These are phyloP conservation scores for Trametes elegans DNA, from an alignment of 768 basidiomycete species.

Conservation along the genomic window DNA sequence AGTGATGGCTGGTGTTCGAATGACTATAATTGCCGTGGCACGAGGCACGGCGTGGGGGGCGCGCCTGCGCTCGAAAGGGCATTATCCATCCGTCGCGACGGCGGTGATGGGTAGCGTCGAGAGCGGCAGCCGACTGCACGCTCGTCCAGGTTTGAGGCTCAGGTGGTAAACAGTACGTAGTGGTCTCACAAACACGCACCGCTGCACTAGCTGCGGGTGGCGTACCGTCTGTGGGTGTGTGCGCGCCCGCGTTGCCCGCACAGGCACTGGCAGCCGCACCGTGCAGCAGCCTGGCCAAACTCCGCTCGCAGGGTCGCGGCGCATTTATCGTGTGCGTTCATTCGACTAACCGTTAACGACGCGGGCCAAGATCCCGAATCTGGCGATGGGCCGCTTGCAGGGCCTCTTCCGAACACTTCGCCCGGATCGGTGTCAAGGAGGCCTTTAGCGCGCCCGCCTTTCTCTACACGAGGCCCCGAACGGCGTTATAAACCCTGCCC, in stretches of 20 bases:
- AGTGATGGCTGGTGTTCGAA: constrained; percentile 1
- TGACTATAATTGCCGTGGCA: constrained; percentile 9
- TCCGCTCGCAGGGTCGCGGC: constrained; percentile 10
- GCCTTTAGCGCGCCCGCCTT: constrained; percentile 5
- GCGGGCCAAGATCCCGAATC: neutral
- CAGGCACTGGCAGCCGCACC: constrained; percentile 1
- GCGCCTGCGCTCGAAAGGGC: neutral
- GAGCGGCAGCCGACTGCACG: neutral
- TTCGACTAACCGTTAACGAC: constrained; percentile 3
- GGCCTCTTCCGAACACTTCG: constrained; percentile 15
- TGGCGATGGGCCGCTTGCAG: constrained; percentile 13
- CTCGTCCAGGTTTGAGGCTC: too few species aligned
- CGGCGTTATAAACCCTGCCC: constrained; percentile 20
- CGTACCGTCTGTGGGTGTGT: neutral
- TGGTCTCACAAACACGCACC: constrained; percentile 4
- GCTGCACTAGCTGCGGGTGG: neutral
- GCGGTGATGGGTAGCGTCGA: neutral
- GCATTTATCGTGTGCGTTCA: constrained; percentile 9
- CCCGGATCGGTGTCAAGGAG: constrained; percentile 1
- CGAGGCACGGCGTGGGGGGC: neutral
- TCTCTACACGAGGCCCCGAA: constrained; percentile 23
- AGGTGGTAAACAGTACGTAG: constrained; percentile 10
- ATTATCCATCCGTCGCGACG: neutral
- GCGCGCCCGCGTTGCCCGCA: constrained; percentile 1
- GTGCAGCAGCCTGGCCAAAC: too few species aligned